These are phyloP conservation scores for Penicillium aurantiogriseum DNA, from an alignment of 2,329 filamentous ascomycete genomes.

Conservation along the genomic window DNA sequence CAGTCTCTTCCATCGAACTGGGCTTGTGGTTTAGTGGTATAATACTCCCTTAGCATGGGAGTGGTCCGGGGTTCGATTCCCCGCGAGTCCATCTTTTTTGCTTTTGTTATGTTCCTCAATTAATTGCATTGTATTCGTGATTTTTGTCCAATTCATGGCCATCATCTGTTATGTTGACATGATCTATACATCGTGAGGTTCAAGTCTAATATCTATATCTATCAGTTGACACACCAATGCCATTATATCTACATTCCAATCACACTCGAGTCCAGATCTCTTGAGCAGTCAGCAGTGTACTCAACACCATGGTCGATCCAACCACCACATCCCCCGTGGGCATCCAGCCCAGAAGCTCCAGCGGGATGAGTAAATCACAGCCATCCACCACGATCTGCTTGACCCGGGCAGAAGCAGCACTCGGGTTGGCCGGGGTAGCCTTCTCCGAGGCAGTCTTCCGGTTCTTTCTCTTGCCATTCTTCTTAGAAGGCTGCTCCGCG, in stretches of 20 bases:
- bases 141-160: not conserved
- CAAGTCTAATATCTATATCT: conserved; percentile 2
- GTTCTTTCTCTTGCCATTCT: conserved; percentile 22
- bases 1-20: conserved; percentile 9
- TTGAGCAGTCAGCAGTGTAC: conserved; percentile 59
- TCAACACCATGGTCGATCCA: conserved; percentile 59
- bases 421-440: not conserved
- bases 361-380: conserved; percentile 64
- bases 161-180: not conserved
- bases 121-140: not conserved
- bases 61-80: conserved; percentile 52
- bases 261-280: conserved; percentile 56
- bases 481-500: conserved; percentile 20
- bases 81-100: conserved; percentile 44
- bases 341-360: conserved; percentile 61
- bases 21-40: conserved; percentile 50
- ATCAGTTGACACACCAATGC: not conserved
- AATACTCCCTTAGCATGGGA: conserved; percentile 50
- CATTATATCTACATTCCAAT: not conserved
- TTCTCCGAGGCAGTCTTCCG: conserved; percentile 22
- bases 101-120: not conserved
- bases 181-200: not conserved
- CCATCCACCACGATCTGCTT: conserved; percentile 56
- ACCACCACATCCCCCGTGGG: conserved; percentile 52
- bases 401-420: conserved; percentile 32